phyloP scores from a whole-genome alignment of 2,329 filamentous ascomycete species.

The Paraphoma chrysanthemicola region DNA sequence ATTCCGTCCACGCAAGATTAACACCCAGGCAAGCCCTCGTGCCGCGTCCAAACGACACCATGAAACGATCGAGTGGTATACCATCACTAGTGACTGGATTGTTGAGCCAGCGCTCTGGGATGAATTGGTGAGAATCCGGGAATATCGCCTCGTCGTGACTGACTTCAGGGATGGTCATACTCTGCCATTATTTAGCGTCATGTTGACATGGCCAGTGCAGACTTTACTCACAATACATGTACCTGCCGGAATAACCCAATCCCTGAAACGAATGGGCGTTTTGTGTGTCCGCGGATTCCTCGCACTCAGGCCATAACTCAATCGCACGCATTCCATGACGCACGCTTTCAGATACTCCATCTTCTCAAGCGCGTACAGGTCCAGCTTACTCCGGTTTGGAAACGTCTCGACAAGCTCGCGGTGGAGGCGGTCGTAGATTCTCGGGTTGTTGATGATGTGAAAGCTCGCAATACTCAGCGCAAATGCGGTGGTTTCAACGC shows the following conservation, averaged over 20 bases:
- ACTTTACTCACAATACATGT: slow-evolving; percentile 37
- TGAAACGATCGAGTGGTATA: slow-evolving; percentile 47
- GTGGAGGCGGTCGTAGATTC: slow-evolving; percentile 40
- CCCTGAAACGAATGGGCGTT: slow-evolving; percentile 26
- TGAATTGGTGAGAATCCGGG: slow-evolving; percentile 41
- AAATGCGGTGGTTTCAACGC: slow-evolving; percentile 49
- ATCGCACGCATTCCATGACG: slow-evolving; percentile 40
- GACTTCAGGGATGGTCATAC: slow-evolving; percentile 46
- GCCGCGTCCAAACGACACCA: slow-evolving; percentile 52
- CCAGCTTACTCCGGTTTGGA: slow-evolving; percentile 29
- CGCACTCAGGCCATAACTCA: slow-evolving; percentile 50
- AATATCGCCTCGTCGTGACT: slow-evolving; percentile 48
- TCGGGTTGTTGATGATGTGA: slow-evolving; percentile 41
- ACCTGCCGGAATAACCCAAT: slow-evolving; percentile 41
- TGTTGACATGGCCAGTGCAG: neutral
- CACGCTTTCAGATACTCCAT: slow-evolving; percentile 36
- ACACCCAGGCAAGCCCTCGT: slow-evolving; percentile 53
- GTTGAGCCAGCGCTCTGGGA: slow-evolving; percentile 52
- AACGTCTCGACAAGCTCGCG: slow-evolving; percentile 38
- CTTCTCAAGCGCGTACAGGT: slow-evolving; percentile 31
- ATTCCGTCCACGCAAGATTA: slow-evolving; percentile 45
- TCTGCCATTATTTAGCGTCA: neutral
- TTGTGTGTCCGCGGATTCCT: slow-evolving; percentile 45
- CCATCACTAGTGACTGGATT: slow-evolving; percentile 35
- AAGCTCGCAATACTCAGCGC: slow-evolving; percentile 37